phyloP scores from a whole-genome alignment of 2,329 filamentous ascomycete genomes.

The Colletotrichum tropicale region DNA sequence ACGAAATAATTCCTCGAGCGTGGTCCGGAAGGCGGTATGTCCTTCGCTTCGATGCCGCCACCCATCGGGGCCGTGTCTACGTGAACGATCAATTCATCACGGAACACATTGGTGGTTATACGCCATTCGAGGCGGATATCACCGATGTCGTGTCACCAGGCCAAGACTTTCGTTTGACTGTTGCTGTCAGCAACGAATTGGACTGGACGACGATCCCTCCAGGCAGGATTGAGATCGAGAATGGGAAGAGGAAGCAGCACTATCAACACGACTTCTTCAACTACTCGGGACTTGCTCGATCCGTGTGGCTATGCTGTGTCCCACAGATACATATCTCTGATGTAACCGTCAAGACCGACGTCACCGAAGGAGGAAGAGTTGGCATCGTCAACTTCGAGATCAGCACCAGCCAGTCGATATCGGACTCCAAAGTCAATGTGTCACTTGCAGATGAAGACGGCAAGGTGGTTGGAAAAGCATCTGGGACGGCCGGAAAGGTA shows the following conservation, averaged over 20 bases:
- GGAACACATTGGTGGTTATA: constrained; percentile 30
- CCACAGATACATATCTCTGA: constrained; percentile 25
- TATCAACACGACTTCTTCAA: constrained; percentile 36
- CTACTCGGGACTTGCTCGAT: constrained; percentile 30
- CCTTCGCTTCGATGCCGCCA: constrained; percentile 29
- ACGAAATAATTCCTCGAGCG: constrained; percentile 24
- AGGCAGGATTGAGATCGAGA: constrained; percentile 4
- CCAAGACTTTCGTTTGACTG: constrained; percentile 28
- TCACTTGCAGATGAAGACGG: neutral
- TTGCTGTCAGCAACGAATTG: constrained; percentile 34
- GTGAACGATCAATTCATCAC: constrained; percentile 26
- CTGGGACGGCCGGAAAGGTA: constrained; percentile 10
- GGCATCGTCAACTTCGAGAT: constrained; percentile 17
- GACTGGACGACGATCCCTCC: constrained; percentile 32
- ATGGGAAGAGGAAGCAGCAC: constrained; percentile 24
- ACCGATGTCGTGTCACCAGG: constrained; percentile 24
- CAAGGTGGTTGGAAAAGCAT: neutral
- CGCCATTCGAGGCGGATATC: constrained; percentile 29
- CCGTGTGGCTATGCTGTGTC: constrained; percentile 29
- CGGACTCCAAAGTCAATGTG: constrained; percentile 1
- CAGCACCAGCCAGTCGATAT: neutral
- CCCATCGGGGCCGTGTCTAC: constrained; percentile 30
- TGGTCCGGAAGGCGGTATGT: constrained; percentile 24
- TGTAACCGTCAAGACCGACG: constrained; percentile 25
- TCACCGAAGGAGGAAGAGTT: constrained; percentile 5